Conservation (phyloP, 2,329 filamentous ascomycete species). For the Colletotrichum trifolii region DNA sequence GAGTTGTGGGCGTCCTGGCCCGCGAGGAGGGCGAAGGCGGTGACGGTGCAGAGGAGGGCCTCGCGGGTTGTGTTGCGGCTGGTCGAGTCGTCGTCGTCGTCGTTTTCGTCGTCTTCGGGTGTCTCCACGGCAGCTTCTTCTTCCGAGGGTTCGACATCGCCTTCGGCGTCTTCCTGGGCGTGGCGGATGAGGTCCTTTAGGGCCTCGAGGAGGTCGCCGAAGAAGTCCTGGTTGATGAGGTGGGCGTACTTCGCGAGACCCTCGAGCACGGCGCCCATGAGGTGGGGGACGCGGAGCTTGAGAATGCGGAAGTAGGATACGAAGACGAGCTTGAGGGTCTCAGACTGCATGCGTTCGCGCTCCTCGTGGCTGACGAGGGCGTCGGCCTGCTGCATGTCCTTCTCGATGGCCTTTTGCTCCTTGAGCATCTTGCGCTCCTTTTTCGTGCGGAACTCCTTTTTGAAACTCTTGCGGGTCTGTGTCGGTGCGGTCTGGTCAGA, state of each 20-base stretch:
- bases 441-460: slow-evolving; percentile 90
- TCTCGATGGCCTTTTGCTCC: slow-evolving; percentile 88
- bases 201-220: slow-evolving; percentile 93
- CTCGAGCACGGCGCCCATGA: slow-evolving; percentile 98
- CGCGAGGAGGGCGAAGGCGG: slow-evolving; percentile 94
- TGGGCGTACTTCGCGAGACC: slow-evolving; percentile 94
- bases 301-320: slow-evolving; percentile 94
- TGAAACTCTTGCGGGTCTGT: slow-evolving; percentile 68
- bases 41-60: slow-evolving; percentile 92
- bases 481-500: slow-evolving; percentile 39
- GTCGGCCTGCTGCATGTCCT: slow-evolving; percentile 93
- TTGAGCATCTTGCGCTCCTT: slow-evolving; percentile 83
- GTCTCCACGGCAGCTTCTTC: slow-evolving; percentile 43
- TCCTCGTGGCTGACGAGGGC: slow-evolving; percentile 93
- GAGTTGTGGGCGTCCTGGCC: slow-evolving; percentile 93
- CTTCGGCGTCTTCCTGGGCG: slow-evolving; percentile 67
- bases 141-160: slow-evolving; percentile 53
- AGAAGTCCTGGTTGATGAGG: slow-evolving; percentile 99
- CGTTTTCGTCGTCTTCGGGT: slow-evolving; percentile 46
- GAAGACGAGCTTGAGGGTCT: slow-evolving; percentile 96
- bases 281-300: slow-evolving; percentile 80
- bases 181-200: slow-evolving; percentile 91
- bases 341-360: slow-evolving; percentile 91
- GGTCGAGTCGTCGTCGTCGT: slow-evolving; percentile 56
- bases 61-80: slow-evolving; percentile 84